Conservation (phyloP, 257 asterid genomes). For the Linaria vulgaris region DNA sequence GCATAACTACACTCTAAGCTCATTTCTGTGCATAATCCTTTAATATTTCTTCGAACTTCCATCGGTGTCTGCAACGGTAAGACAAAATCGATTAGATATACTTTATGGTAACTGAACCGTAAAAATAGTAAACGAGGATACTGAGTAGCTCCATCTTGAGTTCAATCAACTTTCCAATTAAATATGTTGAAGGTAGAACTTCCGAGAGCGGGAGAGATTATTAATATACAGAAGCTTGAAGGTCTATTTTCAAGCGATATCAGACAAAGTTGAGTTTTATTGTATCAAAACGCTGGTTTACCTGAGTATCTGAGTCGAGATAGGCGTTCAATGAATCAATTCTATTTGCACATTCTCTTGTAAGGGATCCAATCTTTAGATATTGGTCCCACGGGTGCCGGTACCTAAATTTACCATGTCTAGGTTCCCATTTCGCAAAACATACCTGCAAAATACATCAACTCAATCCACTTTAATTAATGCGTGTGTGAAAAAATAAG, state of each 20-base stretch:
- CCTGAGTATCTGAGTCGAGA: constrained; percentile 47
- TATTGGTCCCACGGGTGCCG: constrained; percentile 73
- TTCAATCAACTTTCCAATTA: no score
- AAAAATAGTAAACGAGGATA: no score
- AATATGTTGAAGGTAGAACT: no score
- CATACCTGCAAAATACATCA: constrained; percentile 38
- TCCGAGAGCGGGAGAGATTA: no score
- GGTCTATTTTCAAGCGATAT: no score
- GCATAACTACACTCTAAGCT: constrained; percentile 46
- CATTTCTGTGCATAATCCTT: constrained; percentile 45
- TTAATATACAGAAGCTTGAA: no score
- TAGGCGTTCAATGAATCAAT: constrained; percentile 54
- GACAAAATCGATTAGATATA: no score
- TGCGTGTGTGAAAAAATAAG: no score
- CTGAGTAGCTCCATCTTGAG: no score
- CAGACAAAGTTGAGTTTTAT: no score
- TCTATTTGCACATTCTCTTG: constrained; percentile 55
- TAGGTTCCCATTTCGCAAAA: constrained; percentile 74
- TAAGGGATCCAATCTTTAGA: constrained; percentile 49
- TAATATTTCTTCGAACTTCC: constrained; percentile 30
- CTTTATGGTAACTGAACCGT: no score
- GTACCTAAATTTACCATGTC: constrained; percentile 61
- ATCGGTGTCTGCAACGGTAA: constrained; percentile 35
- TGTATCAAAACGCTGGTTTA: constrained; percentile 6
- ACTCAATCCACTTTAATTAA: background rate